A percentile compares a stretch with the other conserved stretches of the same genome.
Evolutionary conservation across 805 yeast species (phyloP).

Genomic region (Danielia oregonensis): DNA sequence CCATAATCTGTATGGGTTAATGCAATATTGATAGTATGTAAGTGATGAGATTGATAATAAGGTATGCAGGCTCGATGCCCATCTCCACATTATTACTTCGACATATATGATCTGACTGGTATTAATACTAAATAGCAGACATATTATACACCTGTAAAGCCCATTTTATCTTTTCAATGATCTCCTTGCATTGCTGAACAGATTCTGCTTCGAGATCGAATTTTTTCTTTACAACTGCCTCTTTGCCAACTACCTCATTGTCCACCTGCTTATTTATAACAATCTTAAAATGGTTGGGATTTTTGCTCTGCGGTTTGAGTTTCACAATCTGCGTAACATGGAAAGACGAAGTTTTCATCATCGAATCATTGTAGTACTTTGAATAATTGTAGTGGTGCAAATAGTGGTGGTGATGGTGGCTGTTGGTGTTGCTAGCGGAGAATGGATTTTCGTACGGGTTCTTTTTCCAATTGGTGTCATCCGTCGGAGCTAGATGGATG

Average conservation of each 20-base stretch:
- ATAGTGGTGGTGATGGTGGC: constrained; percentile 32
- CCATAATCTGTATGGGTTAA: too few species aligned
- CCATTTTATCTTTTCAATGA: constrained; percentile 64
- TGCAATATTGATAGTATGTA: too few species aligned
- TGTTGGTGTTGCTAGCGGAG: constrained; percentile 11
- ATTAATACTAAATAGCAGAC: too few species aligned
- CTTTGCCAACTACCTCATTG: constrained; percentile 34
- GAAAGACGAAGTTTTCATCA: constrained; percentile 80
- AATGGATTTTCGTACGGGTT: constrained; percentile 32
- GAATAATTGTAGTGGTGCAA: constrained; percentile 38
- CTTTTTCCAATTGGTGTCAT: constrained; percentile 51
- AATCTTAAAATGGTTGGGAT: constrained; percentile 77
- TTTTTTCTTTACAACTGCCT: constrained; percentile 67
- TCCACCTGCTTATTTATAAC: constrained; percentile 44
- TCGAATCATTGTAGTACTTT: constrained; percentile 56
- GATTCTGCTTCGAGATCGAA: constrained; percentile 81
- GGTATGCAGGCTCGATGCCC: too few species aligned
- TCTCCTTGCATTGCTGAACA: constrained; percentile 61
- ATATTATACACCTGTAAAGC: constrained; percentile 53
- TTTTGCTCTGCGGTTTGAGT: constrained; percentile 69
- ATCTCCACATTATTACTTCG: too few species aligned
- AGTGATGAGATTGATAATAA: too few species aligned
- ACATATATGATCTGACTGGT: too few species aligned
- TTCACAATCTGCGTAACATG: constrained; percentile 75
- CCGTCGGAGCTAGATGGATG: constrained; percentile 82